Evolutionary conservation across 2,329 filamentous ascomycete species (phyloP), one percentile per base, ranked within the genome.

Genomic region (Emergomyces orientalis): DNA sequence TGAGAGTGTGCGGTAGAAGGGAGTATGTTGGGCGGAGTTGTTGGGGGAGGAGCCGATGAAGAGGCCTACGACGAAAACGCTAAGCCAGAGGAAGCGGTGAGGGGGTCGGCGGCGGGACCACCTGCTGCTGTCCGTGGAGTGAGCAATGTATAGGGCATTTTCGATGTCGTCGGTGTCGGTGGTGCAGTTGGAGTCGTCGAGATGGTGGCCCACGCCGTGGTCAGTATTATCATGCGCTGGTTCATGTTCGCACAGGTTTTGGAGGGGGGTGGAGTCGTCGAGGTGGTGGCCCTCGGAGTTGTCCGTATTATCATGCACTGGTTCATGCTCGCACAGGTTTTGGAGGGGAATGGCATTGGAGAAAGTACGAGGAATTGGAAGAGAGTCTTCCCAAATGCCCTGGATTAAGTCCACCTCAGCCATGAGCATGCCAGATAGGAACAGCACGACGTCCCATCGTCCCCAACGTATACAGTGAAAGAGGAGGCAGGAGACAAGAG

Each of bases 1-100:
- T 57, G 72, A 74, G 25, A 79, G 71, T 71, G 71, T 76, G 55
- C 71, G 69, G 67, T 75, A 80, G 54, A 76, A 76, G 4, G 77
- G 77, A 0, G 77, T 79, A 64, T 71, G 73, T 61, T 74, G 72
- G 62, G 72, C 75, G 34, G 72, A 71, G 11, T 70, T 67, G 61
- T 77, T 78, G 9, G 78, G 78, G 45, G 72, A 72, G 8, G 77
- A 79, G 52, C 76, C 76, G 32, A 79, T 67, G 63, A 75, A 79
- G 0, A 79, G 72, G 25, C 76, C 76, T 25, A 75, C 19, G 11
- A 77, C 51, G 61, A 78, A 76, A n/a, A 76, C 59, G 17, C 63
- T 63, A 57, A 74, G 69, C 74, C 75, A 78, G 55, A 76, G 64
- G n/a, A 67, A 69, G 1, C 69, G 71, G 55, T 69, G 68, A 41